Evolutionary conservation across 352 stramenopile species (phyloP), one percentile per base, ranked within the genome.

Genomic region (Phytophthora macrochlamydospora): DNA sequence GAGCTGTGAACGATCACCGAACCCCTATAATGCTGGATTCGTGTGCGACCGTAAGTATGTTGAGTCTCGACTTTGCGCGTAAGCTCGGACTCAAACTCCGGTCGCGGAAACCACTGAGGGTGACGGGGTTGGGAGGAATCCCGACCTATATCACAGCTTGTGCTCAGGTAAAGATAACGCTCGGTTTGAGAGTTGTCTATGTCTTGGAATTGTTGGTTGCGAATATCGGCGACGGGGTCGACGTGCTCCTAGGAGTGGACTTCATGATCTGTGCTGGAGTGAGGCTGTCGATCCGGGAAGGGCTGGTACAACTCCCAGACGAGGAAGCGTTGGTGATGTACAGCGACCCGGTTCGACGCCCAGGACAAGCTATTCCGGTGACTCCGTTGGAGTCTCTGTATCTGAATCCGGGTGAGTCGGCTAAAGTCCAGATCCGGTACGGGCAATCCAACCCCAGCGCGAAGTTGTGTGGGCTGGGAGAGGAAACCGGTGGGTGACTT

Each of bases 221-320:
- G 0, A 78, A 74, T 30, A 56, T 78, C 3, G 65, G 65, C 0
- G 49, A 65, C 9, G 65, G 56, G 2, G 43, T 75, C 7, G 61
- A 77, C 2, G 72, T 58, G n/a, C 49, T 77, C 1, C 58, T 80
- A 0, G 61, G 68, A 2, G 66, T 73, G 61, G 51, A 77, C 32
- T 80, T 77, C 53, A 79, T 78, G 66, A n/a, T 65, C 3, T 13
- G 42, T 2, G 49, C 62, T 11, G 69, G 69, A 3, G 68, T 80
- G 1, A 40, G 65, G 7, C 40, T 69, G 0, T 59, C 53, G 14
- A 30, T 51, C 0, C 43, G 46, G 0, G 61, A 76, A 30, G 49
- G 67, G 1, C 9, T 56, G 2, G 28, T 63, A 5, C 45, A 30
- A 28, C 46, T 56, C 3, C 33, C 55, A 38, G 55, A 62, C 30